These are phyloP conservation scores for Saposhnikovia divaricata DNA, from an alignment of 129 eudicot species.

Conservation along the genomic window DNA sequence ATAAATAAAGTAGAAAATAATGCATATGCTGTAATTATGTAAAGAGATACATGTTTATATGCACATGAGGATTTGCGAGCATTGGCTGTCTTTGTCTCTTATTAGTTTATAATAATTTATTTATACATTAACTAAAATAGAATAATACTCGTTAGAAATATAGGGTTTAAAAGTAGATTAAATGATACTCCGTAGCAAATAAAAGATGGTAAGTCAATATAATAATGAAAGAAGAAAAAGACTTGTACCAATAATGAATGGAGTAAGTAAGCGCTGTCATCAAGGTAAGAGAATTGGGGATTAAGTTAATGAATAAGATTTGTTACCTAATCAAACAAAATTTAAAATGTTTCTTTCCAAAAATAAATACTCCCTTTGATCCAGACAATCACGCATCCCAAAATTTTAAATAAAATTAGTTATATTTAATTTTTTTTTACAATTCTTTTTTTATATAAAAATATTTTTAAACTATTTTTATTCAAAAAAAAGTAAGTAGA, in stretches of 20 bases:
- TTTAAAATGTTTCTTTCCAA: background rate
- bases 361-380: too few relatives aligned
- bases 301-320: background rate
- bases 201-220: conserved; percentile 2
- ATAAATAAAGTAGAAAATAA: background rate
- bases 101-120: too few relatives aligned
- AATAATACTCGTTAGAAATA: too few relatives aligned
- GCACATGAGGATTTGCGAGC: background rate
- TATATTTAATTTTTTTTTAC: too few relatives aligned
- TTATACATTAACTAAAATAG: too few relatives aligned
- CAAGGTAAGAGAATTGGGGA: background rate
- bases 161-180: too few relatives aligned
- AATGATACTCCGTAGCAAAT: background rate
- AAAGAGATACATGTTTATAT: background rate
- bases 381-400: too few relatives aligned
- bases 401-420: too few relatives aligned
- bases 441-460: too few relatives aligned
- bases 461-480: too few relatives aligned
- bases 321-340: background rate
- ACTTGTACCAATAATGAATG: background rate
- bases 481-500: too few relatives aligned
- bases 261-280: background rate
- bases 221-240: background rate
- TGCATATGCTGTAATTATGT: background rate
- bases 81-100: background rate